Evolutionary conservation across 768 basidiomycete species (phyloP).

Genomic region (Lactarius pseudohatsudake): DNA sequence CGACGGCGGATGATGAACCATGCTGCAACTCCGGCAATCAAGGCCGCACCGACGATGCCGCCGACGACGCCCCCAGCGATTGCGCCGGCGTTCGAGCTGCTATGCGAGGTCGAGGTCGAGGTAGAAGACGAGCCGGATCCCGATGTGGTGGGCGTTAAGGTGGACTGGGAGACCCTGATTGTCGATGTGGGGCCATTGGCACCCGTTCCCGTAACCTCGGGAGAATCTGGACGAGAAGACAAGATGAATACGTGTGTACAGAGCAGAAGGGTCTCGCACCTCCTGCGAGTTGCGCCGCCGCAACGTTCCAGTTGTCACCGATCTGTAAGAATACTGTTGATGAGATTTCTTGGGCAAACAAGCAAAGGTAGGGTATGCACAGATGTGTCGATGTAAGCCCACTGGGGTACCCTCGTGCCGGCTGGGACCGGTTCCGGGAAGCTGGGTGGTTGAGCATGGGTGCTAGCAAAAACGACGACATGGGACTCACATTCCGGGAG

Average conservation of each 20-base stretch:
- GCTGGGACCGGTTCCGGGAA: constrained; percentile 39
- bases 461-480: background rate
- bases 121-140: background rate
- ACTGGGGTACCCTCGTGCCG: constrained; percentile 46
- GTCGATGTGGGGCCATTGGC: background rate
- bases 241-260: background rate
- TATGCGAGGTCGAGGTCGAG: background rate
- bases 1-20: constrained; percentile 42
- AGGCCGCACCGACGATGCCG: constrained; percentile 47
- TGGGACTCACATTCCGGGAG: constrained; percentile 17
- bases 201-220: background rate
- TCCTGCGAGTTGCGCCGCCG: background rate
- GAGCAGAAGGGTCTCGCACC: background rate
- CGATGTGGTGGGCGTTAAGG: background rate
- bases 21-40: constrained; percentile 41
- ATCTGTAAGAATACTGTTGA: background rate
- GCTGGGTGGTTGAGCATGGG: constrained; percentile 8
- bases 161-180: background rate
- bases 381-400: constrained; percentile 48
- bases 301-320: constrained; percentile 11
- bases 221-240: background rate
- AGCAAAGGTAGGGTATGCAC: constrained; percentile 32
- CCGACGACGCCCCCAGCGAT: constrained; percentile 68
- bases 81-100: constrained; percentile 46
- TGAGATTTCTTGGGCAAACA: background rate